phyloP scores from a whole-genome alignment of 192 early-diverging fungal species.

The Backusella westeae region DNA sequence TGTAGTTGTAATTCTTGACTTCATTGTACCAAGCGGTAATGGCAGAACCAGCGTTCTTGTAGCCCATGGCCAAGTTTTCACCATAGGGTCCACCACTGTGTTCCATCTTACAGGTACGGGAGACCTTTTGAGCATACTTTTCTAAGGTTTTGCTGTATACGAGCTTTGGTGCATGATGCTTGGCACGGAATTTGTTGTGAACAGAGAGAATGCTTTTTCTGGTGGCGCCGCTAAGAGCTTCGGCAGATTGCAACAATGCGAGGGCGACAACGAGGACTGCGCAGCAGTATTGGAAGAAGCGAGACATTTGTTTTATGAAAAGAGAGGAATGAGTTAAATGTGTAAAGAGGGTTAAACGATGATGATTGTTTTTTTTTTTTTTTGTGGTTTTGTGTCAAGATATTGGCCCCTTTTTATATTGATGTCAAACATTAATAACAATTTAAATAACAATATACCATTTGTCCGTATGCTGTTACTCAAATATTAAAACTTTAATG shows the following conservation, averaged over 20 bases:
- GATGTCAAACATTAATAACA: not conserved
- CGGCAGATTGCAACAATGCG: not conserved
- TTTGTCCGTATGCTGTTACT: not conserved
- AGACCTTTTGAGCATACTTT: constrained; percentile 38
- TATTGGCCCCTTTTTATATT: not conserved
- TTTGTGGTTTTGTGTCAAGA: not conserved
- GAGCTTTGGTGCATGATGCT: constrained; percentile 37
- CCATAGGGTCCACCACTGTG: constrained; percentile 40
- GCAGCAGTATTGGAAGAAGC: not conserved
- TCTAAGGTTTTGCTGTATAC: constrained; percentile 40
- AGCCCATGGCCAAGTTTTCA: constrained; percentile 47
- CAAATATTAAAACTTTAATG: not conserved
- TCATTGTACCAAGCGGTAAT: constrained; percentile 48
- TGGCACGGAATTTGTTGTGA: constrained; percentile 43
- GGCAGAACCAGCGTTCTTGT: constrained; percentile 24
- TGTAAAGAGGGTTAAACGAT: not conserved
- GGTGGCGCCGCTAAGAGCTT: not conserved
- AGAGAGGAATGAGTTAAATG: not conserved
- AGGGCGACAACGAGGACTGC: not conserved
- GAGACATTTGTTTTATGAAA: not conserved
- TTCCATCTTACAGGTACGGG: constrained; percentile 38
- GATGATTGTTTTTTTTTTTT: not conserved
- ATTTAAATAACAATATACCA: not conserved
- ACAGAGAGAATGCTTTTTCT: constrained; percentile 22
- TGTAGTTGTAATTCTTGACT: constrained; percentile 40